Evolutionary conservation across 2,329 filamentous ascomycete species (phyloP).

Genomic region (Dissoconium aciculare): DNA sequence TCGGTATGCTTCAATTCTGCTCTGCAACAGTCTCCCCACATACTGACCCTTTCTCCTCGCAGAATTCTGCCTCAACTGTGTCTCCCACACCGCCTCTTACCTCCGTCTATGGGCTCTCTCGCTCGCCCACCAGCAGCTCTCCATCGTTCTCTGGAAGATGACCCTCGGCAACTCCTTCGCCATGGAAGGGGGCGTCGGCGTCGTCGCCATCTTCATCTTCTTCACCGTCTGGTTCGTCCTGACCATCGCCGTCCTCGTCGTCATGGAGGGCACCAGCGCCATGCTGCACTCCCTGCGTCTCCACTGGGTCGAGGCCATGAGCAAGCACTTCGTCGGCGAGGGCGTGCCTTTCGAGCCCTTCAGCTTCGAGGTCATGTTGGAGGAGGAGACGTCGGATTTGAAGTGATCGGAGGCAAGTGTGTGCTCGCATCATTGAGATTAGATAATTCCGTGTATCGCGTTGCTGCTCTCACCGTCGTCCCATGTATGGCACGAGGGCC

Average conservation of each 20-base stretch:
- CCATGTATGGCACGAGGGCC: too few relatives aligned
- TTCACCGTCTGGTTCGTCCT: slow-evolving; percentile 88
- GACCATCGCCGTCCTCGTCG: slow-evolving; percentile 63
- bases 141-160: slow-evolving; percentile 92
- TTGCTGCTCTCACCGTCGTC: too few relatives aligned
- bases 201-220: slow-evolving; percentile 64
- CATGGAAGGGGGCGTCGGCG: slow-evolving; percentile 45
- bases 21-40: not conserved
- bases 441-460: too few relatives aligned
- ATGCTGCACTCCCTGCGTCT: slow-evolving; percentile 87
- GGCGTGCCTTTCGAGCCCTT: slow-evolving; percentile 74
- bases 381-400: slow-evolving; percentile 49
- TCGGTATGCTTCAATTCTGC: slow-evolving; percentile 48
- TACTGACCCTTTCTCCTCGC: slow-evolving; percentile 9
- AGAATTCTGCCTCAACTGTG: slow-evolving; percentile 99
- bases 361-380: slow-evolving; percentile 68
- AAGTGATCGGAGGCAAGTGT: too few relatives aligned
- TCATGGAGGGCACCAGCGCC: slow-evolving; percentile 92
- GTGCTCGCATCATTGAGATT: too few relatives aligned
- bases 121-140: slow-evolving; percentile 93
- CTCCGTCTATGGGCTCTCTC: slow-evolving; percentile 96
- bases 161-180: slow-evolving; percentile 66
- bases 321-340: slow-evolving; percentile 88
- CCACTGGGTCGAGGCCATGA: slow-evolving; percentile 96
- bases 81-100: slow-evolving; percentile 96